Conservation (phyloP, 2,329 filamentous ascomycete species). For the Trichophyton rubrum region DNA sequence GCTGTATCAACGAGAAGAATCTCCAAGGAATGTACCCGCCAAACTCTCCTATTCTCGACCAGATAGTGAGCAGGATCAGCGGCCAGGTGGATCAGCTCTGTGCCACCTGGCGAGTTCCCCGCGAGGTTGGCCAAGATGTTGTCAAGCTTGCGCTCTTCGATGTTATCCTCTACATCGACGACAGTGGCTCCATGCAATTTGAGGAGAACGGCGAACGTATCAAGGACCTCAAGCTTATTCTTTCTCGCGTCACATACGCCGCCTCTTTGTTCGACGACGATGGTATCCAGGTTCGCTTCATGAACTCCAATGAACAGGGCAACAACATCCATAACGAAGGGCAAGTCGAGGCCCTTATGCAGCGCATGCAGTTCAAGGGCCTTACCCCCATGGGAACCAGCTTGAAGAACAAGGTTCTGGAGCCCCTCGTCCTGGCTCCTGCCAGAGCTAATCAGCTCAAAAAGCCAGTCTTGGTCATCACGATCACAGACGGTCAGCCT, state of each 20-base stretch:
- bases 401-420: conserved; percentile 50
- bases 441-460: conserved; percentile 42
- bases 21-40: conserved; percentile 48
- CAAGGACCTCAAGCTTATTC: conserved; percentile 52
- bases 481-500: conserved; percentile 54
- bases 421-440: conserved; percentile 45
- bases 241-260: conserved; percentile 50
- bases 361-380: conserved; percentile 50
- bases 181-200: conserved; percentile 58
- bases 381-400: conserved; percentile 55
- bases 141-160: conserved; percentile 52
- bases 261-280: conserved; percentile 58
- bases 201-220: conserved; percentile 55
- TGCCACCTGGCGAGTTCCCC: conserved; percentile 44
- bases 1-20: conserved; percentile 48
- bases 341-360: conserved; percentile 47
- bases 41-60: conserved; percentile 38
- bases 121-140: conserved; percentile 51
- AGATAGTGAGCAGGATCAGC: conserved; percentile 39
- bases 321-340: conserved; percentile 46
- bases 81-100: conserved; percentile 44
- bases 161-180: conserved; percentile 52
- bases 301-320: conserved; percentile 47
- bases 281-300: conserved; percentile 56
- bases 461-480: conserved; percentile 54